Conservation (phyloP, 345 rosid genomes). For the Populus alba region DNA sequence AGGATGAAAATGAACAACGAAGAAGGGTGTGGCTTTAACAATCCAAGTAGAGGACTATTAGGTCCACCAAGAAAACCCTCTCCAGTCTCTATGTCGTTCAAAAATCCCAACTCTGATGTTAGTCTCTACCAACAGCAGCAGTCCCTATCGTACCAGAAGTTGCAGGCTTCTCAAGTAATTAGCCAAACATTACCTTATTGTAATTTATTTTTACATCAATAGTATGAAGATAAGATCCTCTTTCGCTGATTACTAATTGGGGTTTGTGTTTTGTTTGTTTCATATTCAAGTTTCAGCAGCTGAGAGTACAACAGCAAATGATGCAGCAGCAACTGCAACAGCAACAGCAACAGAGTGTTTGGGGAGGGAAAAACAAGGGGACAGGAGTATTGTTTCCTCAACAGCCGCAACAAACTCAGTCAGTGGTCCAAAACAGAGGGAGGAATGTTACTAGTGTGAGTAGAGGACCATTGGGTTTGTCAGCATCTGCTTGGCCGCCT, state of each 20-base stretch:
- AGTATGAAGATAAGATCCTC: not conserved
- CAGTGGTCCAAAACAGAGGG: slow-evolving; percentile 4
- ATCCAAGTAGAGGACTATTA: slow-evolving; percentile 28
- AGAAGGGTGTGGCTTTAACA: not conserved
- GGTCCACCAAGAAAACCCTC: slow-evolving; percentile 27
- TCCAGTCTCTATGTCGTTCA: slow-evolving; percentile 30
- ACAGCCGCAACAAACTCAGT: slow-evolving; percentile 4
- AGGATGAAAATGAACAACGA: slow-evolving; percentile 19
- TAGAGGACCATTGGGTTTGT: slow-evolving; percentile 31
- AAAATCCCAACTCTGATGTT: slow-evolving; percentile 25
- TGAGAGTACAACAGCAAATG: slow-evolving; percentile 49
- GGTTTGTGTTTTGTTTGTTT: not conserved
- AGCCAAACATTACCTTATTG: not conserved
- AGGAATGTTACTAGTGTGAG: not conserved
- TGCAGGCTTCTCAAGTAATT: slow-evolving; percentile 56
- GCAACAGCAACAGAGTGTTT: slow-evolving; percentile 36
- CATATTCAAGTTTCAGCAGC: slow-evolving; percentile 47
- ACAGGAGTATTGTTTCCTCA: slow-evolving; percentile 12
- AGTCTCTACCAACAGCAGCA: slow-evolving; percentile 26
- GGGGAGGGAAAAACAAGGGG: slow-evolving; percentile 31
- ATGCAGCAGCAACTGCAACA: slow-evolving; percentile 49
- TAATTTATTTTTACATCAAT: not conserved
- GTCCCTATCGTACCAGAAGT: slow-evolving; percentile 47
- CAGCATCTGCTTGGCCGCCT: slow-evolving; percentile 59
- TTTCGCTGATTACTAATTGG: not conserved